Conservation (phyloP, 441 rosid species). For the Adansonia gregorii region DNA sequence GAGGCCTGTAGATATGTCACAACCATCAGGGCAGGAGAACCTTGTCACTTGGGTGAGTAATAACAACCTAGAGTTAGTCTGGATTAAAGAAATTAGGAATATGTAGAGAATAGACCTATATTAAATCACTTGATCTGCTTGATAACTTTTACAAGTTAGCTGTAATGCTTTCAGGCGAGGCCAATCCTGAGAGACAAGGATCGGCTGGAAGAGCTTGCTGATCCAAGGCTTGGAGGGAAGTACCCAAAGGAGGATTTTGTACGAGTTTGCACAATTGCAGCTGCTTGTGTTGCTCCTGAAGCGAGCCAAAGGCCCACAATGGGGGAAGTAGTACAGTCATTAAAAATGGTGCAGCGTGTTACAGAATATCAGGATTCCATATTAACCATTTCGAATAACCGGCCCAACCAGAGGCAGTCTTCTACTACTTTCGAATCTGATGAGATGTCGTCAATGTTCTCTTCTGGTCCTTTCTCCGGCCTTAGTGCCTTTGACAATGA, state of each 20-base stretch:
- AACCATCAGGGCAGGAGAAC: conserved; percentile 95
- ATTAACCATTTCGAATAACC: conserved; percentile 43
- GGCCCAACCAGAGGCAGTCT: conserved; percentile 78
- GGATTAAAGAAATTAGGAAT: background rate
- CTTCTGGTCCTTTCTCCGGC: conserved; percentile 93
- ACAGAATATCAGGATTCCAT: conserved; percentile 74
- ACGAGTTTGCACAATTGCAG: conserved; percentile 94
- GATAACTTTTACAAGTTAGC: background rate
- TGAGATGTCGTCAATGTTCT: conserved; percentile 92
- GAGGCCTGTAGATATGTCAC: conserved; percentile 96
- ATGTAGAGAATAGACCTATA: background rate
- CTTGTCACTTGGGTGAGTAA: conserved; percentile 85
- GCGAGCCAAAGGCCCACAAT: conserved; percentile 91
- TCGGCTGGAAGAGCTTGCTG: conserved; percentile 83
- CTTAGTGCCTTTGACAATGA: conserved; percentile 77
- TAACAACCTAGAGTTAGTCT: background rate
- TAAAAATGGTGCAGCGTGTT: conserved; percentile 93
- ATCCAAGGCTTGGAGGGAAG: conserved; percentile 73
- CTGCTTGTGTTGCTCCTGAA: conserved; percentile 98
- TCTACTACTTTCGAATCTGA: conserved; percentile 89
- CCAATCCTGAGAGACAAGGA: conserved; percentile 95
- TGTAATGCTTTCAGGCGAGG: conserved; percentile 64
- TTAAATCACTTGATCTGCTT: background rate
- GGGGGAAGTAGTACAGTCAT: conserved; percentile 99
- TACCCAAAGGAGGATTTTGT: conserved; percentile 91